Base-by-base conservation (phyloP, 2,329 filamentous ascomycete genomes). In the Ceratocystis colombiana region DNA sequence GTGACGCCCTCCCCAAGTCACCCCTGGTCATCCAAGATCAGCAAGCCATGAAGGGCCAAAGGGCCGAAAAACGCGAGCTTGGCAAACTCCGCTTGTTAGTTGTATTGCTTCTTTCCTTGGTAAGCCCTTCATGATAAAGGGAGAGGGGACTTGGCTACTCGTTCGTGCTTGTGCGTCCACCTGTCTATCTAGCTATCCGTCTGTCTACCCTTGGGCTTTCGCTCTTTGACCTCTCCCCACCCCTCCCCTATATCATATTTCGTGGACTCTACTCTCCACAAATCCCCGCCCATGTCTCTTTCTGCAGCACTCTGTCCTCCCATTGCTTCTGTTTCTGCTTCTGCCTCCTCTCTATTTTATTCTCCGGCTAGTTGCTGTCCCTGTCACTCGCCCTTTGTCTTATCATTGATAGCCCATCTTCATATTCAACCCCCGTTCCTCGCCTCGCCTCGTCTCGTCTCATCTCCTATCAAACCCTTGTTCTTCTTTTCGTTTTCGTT, bases 381-480 rank as follows among this genome's bases (percentile, higher is more conserved):
- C 55, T 59, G 55, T 37, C 55, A 37, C 55, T n/a, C 8, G 4
- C 48, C 48, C 48, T 12, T 53, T 22, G 20, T n/a, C 20, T 53
- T 25, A 10, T 25, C 48, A 53, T 53, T 4, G 48, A 25, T 5
- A 6, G 15, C 48, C 15, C 5, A 37, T 59, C 55, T 33, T 33
- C 55, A 59, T 37, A 28, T 20, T 59, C 55, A 59, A 59, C 15
- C 4, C 55, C 33, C 55, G 12, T 59, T n/a, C 15, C 30, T 33
- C 15, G 53, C 22, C 28, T 59, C 53, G 53, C 33, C 53, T 59
- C 53, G 53, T n/a, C 28, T 59, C 55, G n/a, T 33, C 55, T 33
- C 55, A 59, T 59, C 55, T 59, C 28, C 55, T 20, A 37, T 37
- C 17, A 30, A 8, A n/a, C 55, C 55, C 55, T 57, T 12, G 53